phyloP scores from a whole-genome alignment of 164 flowering plant genomes.

The Umbellularia californica region DNA sequence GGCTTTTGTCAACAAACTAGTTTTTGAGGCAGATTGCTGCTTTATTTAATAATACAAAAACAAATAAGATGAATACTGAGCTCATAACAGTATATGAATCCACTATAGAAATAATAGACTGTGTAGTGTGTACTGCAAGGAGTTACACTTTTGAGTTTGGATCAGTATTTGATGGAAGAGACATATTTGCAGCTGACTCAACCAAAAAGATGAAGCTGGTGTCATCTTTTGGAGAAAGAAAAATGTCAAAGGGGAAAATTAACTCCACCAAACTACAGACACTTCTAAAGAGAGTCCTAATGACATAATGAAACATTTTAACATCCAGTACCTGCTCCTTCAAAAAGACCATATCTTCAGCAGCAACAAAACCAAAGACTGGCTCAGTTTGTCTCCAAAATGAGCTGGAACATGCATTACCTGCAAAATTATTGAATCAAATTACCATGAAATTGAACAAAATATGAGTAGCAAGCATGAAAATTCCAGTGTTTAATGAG shows the following conservation, averaged over 20 bases:
- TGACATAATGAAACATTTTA: neutral
- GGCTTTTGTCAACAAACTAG: neutral
- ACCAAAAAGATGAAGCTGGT: constrained; percentile 7
- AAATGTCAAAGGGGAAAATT: neutral
- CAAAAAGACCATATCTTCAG: constrained; percentile 44
- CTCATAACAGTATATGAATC: neutral
- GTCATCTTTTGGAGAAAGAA: neutral
- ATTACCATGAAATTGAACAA: neutral
- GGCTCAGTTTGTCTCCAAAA: constrained; percentile 87
- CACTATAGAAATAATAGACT: neutral
- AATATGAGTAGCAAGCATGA: neutral
- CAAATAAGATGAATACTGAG: neutral
- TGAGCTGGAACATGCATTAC: constrained; percentile 41
- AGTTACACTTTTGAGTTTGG: constrained; percentile 5
- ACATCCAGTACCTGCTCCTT: constrained; percentile 58
- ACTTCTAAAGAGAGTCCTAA: neutral
- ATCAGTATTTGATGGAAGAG: constrained; percentile 6
- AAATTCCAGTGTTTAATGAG: neutral
- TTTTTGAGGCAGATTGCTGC: neutral
- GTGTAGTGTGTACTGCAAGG: neutral
- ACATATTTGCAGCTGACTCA: constrained; percentile 10
- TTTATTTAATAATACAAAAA: neutral
- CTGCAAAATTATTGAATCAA: constrained; percentile 33
- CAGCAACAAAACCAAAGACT: constrained; percentile 58
- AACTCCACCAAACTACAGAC: neutral